Evolutionary conservation across 2,329 filamentous ascomycete genomes (phyloP).

Genomic region (Teratosphaeria destructans): DNA sequence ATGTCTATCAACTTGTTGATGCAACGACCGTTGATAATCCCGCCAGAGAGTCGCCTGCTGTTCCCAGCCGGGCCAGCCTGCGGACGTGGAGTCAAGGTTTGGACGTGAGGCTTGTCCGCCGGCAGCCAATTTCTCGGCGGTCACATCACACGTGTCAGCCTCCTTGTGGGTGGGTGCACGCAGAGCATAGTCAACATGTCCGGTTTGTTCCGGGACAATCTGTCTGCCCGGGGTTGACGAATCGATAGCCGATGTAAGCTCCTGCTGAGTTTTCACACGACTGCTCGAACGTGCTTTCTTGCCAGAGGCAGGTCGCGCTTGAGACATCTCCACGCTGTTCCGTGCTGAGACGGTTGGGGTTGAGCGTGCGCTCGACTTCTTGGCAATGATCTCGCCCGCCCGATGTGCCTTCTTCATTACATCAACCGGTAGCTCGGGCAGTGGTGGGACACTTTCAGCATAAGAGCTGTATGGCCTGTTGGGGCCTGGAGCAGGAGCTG

Average conservation of each 20-base stretch:
- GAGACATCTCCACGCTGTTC: conserved; percentile 11
- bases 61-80: conserved; percentile 19
- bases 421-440: conserved; percentile 23
- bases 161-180: not conserved
- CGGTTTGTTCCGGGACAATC: not conserved
- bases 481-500: not conserved
- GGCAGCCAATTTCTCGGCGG: not conserved
- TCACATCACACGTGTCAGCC: not conserved
- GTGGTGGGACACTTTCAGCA: conserved; percentile 18
- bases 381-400: conserved; percentile 19
- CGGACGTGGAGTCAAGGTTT: conserved; percentile 12
- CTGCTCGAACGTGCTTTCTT: conserved; percentile 5
- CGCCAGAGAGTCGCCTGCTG: conserved; percentile 22
- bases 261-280: conserved; percentile 1
- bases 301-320: conserved; percentile 4
- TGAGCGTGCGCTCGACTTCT: conserved; percentile 13
- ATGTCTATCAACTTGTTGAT: conserved; percentile 1
- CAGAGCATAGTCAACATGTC: not conserved
- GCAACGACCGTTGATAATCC: conserved; percentile 17
- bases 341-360: conserved; percentile 12
- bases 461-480: conserved; percentile 9
- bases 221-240: not conserved
- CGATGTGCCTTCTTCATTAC: conserved; percentile 15
- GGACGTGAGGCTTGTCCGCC: conserved; percentile 3
- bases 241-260: not conserved